Base-by-base conservation (phyloP, 495 filamentous ascomycete species). In the Annulohypoxylon bovei region DNA sequence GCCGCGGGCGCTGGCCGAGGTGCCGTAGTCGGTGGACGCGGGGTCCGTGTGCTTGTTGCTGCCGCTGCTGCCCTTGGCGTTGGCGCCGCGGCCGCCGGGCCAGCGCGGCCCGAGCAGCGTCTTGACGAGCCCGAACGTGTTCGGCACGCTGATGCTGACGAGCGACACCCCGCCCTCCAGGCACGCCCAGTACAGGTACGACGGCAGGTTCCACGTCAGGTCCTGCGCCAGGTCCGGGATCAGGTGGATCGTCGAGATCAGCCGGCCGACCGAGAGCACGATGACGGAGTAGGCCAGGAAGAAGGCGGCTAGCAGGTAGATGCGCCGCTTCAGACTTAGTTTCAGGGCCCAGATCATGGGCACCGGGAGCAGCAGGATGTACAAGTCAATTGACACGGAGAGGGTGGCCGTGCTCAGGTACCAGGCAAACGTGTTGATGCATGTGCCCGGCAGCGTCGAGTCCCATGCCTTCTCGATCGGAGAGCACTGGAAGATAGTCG, bases 381-480 rank as follows among this genome's bases (percentile, higher is more conserved):
- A 64, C 22, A 64, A 32, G 23, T 64, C 61, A 14, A 64, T 55
- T 7, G 27, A 22, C 4, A 64, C 61, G 6, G 61, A 64, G 16
- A 64, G 18, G 6, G 49, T 49, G 20, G 61, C 20, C 3, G 61
- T 64, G 49, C 14, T 25, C 11, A 64, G 18, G 23, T 55, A 64
- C 61, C 61, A 64, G 2, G 27, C 39, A 12, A 55, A 50, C 0
- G 59, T 63, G 16, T 57, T n/a, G 35, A 62, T 70, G 35, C 71
- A 74, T 30, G 61, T 63, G 18, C 65, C 68, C 12, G 61, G 39
- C 20, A 77, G 61, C 0, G 33, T 35, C 35, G 73, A 61, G 18
- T 76, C 61, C 78, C 77, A 80, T 33, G 64, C 70, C 44, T 71
- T 68, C 23, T 74, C 54, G 27, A 79, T 65, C 11, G 78, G 78